phyloP scores from a whole-genome alignment of 257 asterid genomes.

The Phtheirospermum japonicum region DNA sequence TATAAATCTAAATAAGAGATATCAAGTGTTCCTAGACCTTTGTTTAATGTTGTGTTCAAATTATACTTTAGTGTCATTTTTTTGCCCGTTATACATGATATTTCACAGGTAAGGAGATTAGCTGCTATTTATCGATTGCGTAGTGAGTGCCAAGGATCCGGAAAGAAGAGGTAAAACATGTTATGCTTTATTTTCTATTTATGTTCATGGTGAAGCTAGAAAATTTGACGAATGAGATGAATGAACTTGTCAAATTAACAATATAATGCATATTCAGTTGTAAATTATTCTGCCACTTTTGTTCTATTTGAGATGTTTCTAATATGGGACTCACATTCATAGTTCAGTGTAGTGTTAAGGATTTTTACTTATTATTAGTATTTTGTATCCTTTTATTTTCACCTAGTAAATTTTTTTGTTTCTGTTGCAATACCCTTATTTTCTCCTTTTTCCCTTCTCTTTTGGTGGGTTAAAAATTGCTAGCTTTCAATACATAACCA shows the following conservation, averaged over 20 bases:
- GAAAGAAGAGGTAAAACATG: constrained; percentile 73
- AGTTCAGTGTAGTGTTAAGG: not conserved
- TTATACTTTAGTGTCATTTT: not conserved
- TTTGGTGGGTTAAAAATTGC: not conserved
- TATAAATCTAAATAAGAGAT: too few species aligned
- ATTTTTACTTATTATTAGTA: not conserved
- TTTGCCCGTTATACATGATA: constrained; percentile 2
- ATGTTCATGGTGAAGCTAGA: constrained; percentile 11
- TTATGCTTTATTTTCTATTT: constrained; percentile 19
- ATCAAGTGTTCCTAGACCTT: not conserved
- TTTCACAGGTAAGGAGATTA: constrained; percentile 61
- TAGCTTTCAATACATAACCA: not conserved
- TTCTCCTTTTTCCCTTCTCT: not conserved
- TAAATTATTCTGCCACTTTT: too few species aligned
- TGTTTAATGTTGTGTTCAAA: not conserved
- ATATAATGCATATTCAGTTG: not conserved
- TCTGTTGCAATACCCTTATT: not conserved
- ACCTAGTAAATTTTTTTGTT: not conserved
- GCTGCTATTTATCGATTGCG: constrained; percentile 76
- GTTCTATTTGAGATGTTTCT: too few species aligned
- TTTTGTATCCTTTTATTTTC: not conserved
- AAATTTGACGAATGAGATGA: not conserved
- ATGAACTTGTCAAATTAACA: constrained; percentile 3
- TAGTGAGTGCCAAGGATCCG: constrained; percentile 78
- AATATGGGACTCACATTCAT: too few species aligned